Evolutionary conservation across 1,284 basidiomycete species (phyloP).

Genomic region (Rhizoctonia solani): DNA sequence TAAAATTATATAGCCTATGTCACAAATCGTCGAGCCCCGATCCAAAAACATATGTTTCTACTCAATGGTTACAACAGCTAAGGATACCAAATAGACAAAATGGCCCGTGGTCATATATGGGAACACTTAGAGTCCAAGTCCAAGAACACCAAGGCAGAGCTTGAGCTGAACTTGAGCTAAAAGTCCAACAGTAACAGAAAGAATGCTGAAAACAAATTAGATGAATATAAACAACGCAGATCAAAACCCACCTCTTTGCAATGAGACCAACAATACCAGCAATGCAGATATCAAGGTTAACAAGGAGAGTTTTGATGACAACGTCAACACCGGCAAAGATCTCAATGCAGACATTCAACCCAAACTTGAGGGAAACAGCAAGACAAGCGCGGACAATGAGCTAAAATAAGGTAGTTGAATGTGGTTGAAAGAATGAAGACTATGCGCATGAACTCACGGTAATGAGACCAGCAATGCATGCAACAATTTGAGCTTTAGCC

Average conservation of each 20-base stretch:
- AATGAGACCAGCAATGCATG: conserved; percentile 16
- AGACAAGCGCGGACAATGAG: conserved; percentile 5
- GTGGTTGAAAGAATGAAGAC: too few relatives aligned
- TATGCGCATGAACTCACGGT: conserved; percentile 3
- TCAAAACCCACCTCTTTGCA: not conserved
- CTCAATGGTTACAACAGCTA: not conserved
- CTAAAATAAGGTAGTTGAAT: too few relatives aligned
- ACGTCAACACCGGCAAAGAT: conserved; percentile 11
- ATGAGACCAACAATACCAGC: conserved; percentile 22
- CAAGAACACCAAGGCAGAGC: conserved; percentile 2
- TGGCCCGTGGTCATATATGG: not conserved
- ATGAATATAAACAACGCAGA: not conserved
- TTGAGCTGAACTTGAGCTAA: conserved; percentile 8
- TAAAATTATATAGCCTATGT: too few relatives aligned
- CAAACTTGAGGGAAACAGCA: too few relatives aligned
- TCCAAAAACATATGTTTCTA: too few relatives aligned
- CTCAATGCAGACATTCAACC: not conserved
- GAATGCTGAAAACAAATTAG: not conserved
- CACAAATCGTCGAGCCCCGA: too few relatives aligned
- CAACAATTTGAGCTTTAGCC: conserved; percentile 22
- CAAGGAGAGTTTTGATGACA: not conserved
- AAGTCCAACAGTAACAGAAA: not conserved
- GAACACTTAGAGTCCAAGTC: not conserved
- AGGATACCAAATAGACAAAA: not conserved
- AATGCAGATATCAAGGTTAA: conserved; percentile 22